Evolutionary conservation across 1,284 basidiomycete species (phyloP).

Genomic region (Thelephora terrestris): DNA sequence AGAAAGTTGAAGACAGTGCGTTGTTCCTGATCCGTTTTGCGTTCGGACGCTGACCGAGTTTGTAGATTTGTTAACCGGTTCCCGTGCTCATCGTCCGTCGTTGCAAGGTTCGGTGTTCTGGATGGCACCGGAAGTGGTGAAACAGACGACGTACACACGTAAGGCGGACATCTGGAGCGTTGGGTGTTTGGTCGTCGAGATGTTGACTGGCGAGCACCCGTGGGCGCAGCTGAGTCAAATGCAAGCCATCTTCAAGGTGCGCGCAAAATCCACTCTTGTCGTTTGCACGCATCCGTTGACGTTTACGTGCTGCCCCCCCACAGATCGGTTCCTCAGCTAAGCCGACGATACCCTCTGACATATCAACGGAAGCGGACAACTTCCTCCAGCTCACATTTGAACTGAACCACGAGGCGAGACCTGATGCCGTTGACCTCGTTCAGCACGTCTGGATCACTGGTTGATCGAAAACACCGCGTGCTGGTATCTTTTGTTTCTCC

Average conservation of each 20-base stretch:
- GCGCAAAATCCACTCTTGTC: conserved; percentile 8
- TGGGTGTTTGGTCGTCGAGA: conserved; percentile 95
- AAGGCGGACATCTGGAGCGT: conserved; percentile 99
- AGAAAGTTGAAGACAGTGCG: conserved; percentile 93
- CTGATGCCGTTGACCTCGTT: conserved; percentile 68
- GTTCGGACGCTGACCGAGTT: conserved; percentile 1
- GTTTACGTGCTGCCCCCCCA: not conserved
- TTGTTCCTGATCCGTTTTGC: conserved; percentile 12
- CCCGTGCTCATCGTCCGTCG: conserved; percentile 79
- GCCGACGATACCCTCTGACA: conserved; percentile 82
- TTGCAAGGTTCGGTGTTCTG: conserved; percentile 97
- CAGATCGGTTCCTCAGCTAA: conserved; percentile 84
- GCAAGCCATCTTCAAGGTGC: conserved; percentile 94
- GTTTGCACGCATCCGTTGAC: not conserved
- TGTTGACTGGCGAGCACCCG: conserved; percentile 96
- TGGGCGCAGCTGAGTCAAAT: conserved; percentile 98
- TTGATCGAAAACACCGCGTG: too few species aligned
- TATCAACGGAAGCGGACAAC: conserved; percentile 75
- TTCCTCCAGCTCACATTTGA: conserved; percentile 84
- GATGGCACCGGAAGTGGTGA: conserved; percentile 99
- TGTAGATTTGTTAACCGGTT: conserved; percentile 69
- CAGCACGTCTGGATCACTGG: conserved; percentile 61
- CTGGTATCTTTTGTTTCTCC: not conserved
- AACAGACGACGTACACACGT: conserved; percentile 87
- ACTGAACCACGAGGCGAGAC: conserved; percentile 73